These are phyloP conservation scores for Annulohypoxylon maeteangense DNA, from an alignment of 495 filamentous ascomycete species.

Conservation along the genomic window DNA sequence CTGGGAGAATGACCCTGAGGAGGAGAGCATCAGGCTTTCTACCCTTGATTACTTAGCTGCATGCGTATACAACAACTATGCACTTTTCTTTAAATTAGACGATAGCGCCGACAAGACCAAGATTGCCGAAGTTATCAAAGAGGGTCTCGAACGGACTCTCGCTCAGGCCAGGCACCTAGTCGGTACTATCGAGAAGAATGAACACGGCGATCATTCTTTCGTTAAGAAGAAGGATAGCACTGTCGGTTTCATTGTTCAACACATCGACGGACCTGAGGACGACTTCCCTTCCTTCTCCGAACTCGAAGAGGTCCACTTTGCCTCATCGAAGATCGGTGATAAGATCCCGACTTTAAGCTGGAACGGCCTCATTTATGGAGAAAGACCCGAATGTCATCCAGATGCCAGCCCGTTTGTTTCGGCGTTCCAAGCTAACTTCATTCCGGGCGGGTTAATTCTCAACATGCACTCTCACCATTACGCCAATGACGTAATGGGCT, in stretches of 20 bases:
- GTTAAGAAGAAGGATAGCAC: slow-evolving; percentile 56
- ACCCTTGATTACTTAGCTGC: slow-evolving; percentile 50
- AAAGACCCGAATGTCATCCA: slow-evolving; percentile 53
- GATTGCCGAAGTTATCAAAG: slow-evolving; percentile 45
- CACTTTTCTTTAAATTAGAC: slow-evolving; percentile 53
- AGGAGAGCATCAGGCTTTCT: slow-evolving; percentile 40
- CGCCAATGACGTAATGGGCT: slow-evolving; percentile 57
- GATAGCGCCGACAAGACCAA: slow-evolving; percentile 46
- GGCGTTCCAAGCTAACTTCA: slow-evolving; percentile 57
- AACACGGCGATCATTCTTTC: slow-evolving; percentile 51
- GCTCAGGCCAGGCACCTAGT: slow-evolving; percentile 55
- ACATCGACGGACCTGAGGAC: slow-evolving; percentile 50
- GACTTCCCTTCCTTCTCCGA: slow-evolving; percentile 47
- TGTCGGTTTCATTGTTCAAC: slow-evolving; percentile 55
- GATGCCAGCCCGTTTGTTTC: slow-evolving; percentile 49
- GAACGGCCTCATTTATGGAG: slow-evolving; percentile 54
- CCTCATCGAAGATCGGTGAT: slow-evolving; percentile 45
- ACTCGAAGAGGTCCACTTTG: slow-evolving; percentile 48
- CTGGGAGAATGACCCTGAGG: slow-evolving; percentile 33
- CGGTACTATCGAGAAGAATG: slow-evolving; percentile 55
- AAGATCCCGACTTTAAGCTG: slow-evolving; percentile 46
- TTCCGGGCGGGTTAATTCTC: slow-evolving; percentile 55
- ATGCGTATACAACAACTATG: slow-evolving; percentile 51
- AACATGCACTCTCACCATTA: slow-evolving; percentile 59
- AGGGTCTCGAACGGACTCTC: slow-evolving; percentile 56